Evolutionary conservation across 1,139 yeast genomes (phyloP).

Genomic region (Yamadazyma atlantica): DNA sequence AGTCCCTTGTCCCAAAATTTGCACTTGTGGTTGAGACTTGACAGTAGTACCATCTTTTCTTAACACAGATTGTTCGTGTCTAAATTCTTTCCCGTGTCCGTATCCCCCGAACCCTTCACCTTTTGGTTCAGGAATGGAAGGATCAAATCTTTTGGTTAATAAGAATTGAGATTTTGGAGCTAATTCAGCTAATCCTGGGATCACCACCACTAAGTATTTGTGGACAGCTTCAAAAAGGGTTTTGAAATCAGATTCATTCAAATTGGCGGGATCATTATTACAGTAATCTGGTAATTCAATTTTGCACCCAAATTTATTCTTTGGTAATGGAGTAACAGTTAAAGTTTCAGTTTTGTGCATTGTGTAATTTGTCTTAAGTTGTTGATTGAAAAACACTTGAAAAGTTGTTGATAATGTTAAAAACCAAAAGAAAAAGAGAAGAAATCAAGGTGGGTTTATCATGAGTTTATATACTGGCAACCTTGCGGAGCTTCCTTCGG

Average conservation of each 20-base stretch:
- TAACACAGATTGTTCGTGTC: conserved; percentile 73
- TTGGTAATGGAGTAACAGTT: conserved; percentile 47
- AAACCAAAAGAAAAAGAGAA: neutral
- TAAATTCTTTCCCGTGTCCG: conserved; percentile 84
- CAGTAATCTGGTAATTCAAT: conserved; percentile 64
- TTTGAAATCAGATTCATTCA: conserved; percentile 64
- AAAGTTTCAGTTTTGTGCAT: conserved; percentile 23
- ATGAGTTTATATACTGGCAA: conserved; percentile 3
- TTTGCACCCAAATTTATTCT: conserved; percentile 65
- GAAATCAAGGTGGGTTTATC: neutral
- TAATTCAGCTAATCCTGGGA: conserved; percentile 66
- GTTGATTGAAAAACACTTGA: neutral
- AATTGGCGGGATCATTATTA: conserved; percentile 67
- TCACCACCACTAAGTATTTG: conserved; percentile 65
- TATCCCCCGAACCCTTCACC: conserved; percentile 52
- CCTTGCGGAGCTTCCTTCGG: conserved; percentile 14
- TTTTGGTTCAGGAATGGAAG: conserved; percentile 55
- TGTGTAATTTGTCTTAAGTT: neutral
- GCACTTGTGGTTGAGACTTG: conserved; percentile 83
- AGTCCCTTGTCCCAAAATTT: conserved; percentile 80
- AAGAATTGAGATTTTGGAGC: conserved; percentile 72
- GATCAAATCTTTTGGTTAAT: conserved; percentile 75
- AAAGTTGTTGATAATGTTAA: neutral
- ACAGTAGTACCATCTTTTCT: conserved; percentile 79
- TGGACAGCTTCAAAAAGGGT: conserved; percentile 63